Evolutionary conservation across 1,139 yeast genomes (phyloP).

Genomic region (Geotrichum armillariae): DNA sequence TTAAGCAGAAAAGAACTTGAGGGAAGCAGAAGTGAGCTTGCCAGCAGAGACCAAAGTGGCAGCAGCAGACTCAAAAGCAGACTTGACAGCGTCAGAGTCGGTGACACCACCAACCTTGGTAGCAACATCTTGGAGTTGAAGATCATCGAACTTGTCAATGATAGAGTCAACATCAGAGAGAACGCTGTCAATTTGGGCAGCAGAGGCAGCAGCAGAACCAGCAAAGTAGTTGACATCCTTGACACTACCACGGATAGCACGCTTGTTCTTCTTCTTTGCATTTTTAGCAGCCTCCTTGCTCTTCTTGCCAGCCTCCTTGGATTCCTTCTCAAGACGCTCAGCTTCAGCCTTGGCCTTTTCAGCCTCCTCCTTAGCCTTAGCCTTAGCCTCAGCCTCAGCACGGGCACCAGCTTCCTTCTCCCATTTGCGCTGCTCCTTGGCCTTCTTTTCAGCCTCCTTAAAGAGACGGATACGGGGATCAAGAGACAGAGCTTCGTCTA

Average conservation of each 20-base stretch:
- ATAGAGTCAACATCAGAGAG: conserved; percentile 71
- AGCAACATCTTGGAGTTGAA: conserved; percentile 70
- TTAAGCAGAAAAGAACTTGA: conserved; percentile 22
- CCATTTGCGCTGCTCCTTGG: conserved; percentile 94
- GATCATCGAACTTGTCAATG: conserved; percentile 77
- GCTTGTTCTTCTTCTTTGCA: conserved; percentile 97
- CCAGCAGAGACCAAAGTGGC: conserved; percentile 46
- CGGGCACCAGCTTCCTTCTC: conserved; percentile 97
- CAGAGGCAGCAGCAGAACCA: conserved; percentile 55
- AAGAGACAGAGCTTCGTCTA: conserved; percentile 82
- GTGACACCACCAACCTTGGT: conserved; percentile 51
- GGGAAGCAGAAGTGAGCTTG: conserved; percentile 31
- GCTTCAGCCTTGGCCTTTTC: conserved; percentile 80
- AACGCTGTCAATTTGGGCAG: conserved; percentile 52
- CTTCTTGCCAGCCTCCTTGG: conserved; percentile 73
- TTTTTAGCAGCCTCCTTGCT: conserved; percentile 96
- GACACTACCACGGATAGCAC: conserved; percentile 78
- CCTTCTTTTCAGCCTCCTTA: conserved; percentile 93
- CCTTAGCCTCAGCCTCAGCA: conserved; percentile 89
- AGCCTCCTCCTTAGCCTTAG: conserved; percentile 79
- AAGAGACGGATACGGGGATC: conserved; percentile 94
- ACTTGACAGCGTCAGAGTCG: conserved; percentile 53
- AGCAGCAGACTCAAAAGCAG: conserved; percentile 51
- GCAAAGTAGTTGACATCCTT: conserved; percentile 80
- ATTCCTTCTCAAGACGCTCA: conserved; percentile 58